Conservation (phyloP, 768 basidiomycete species). For the Mycena pura region DNA sequence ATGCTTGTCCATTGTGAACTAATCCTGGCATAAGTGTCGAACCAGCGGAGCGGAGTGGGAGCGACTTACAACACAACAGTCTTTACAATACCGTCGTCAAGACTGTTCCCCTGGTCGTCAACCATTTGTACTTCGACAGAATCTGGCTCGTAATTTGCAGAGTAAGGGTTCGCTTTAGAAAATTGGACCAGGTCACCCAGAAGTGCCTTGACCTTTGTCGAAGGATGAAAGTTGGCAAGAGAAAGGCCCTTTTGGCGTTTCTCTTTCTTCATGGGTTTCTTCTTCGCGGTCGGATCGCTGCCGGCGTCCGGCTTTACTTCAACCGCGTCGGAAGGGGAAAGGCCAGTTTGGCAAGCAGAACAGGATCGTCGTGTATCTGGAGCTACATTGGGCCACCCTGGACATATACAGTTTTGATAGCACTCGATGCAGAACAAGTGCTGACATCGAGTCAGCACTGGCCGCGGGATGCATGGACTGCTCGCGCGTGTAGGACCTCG, state of each 20-base stretch:
- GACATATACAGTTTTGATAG: constrained; percentile 79
- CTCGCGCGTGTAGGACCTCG: constrained; percentile 77
- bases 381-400: constrained; percentile 79
- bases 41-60: not conserved
- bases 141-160: constrained; percentile 82
- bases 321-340: constrained; percentile 77
- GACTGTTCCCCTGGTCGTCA: constrained; percentile 71
- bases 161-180: constrained; percentile 86
- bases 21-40: constrained; percentile 5
- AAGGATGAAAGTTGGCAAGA: constrained; percentile 69
- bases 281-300: constrained; percentile 57
- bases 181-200: constrained; percentile 81
- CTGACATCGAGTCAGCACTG: constrained; percentile 89
- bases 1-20: constrained; percentile 96
- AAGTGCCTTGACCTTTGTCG: constrained; percentile 89
- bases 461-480: constrained; percentile 68
- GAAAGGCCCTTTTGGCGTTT: constrained; percentile 63
- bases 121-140: constrained; percentile 79
- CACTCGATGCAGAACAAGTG: constrained; percentile 92
- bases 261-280: constrained; percentile 69
- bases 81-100: constrained; percentile 79
- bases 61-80: constrained; percentile 91
- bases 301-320: constrained; percentile 74
- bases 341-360: constrained; percentile 75
- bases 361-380: constrained; percentile 69